Conservation (phyloP, 1,284 basidiomycete genomes). For the Amylostereum chailletii region DNA sequence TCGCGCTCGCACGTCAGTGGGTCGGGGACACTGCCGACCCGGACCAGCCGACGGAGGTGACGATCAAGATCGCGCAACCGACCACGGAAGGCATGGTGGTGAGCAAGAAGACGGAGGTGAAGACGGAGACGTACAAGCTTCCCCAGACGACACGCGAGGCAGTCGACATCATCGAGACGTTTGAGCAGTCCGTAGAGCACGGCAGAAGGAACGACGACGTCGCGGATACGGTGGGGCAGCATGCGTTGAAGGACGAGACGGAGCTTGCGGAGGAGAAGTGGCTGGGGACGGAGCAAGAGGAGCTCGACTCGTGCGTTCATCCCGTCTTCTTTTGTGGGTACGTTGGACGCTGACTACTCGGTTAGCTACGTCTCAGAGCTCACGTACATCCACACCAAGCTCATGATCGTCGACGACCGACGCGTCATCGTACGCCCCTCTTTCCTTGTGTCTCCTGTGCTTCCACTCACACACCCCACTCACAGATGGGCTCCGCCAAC, state of each 20-base stretch:
- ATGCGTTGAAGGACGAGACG: conserved; percentile 58
- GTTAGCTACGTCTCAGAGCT: conserved; percentile 73
- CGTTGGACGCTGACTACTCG: background rate
- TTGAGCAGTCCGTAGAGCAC: conserved; percentile 52
- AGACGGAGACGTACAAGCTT: conserved; percentile 55
- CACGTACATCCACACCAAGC: conserved; percentile 72
- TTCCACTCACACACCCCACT: conserved; percentile 1
- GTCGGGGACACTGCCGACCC: conserved; percentile 43
- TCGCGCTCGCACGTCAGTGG: conserved; percentile 81
- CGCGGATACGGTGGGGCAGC: conserved; percentile 71
- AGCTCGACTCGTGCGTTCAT: conserved; percentile 52
- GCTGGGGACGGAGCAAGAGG: conserved; percentile 77
- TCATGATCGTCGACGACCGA: conserved; percentile 92
- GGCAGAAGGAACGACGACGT: conserved; percentile 53
- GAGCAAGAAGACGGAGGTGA: conserved; percentile 41
- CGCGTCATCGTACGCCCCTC: conserved; percentile 64
- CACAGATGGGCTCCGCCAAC: conserved; percentile 81
- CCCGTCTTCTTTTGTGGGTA: background rate
- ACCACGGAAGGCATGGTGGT: conserved; percentile 30
- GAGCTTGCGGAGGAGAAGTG: conserved; percentile 66
- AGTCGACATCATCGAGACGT: conserved; percentile 49
- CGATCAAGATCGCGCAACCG: conserved; percentile 39
- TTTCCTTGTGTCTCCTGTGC: background rate
- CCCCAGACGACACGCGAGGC: conserved; percentile 64
- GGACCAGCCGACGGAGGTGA: conserved; percentile 41